Evolutionary conservation across 1,284 basidiomycete genomes (phyloP).

Genomic region (Leccinum pallidistipes): DNA sequence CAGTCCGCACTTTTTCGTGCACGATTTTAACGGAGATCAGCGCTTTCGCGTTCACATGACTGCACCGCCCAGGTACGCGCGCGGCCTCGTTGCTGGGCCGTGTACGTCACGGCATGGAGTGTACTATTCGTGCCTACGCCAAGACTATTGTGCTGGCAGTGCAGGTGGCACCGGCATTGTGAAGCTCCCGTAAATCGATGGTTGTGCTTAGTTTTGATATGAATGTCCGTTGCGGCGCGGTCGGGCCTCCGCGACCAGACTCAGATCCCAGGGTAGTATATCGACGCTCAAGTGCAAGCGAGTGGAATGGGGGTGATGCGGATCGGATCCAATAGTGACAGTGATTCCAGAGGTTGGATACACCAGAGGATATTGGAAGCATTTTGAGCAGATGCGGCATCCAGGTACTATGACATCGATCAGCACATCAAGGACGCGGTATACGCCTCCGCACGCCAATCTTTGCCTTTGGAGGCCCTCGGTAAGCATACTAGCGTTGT

Average conservation of each 20-base stretch:
- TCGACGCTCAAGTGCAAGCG: neutral
- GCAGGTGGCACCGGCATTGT: neutral
- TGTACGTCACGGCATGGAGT: slow-evolving; percentile 14
- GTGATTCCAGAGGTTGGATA: neutral
- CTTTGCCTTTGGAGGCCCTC: slow-evolving; percentile 16
- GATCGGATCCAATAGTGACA: neutral
- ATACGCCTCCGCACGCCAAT: slow-evolving; percentile 11
- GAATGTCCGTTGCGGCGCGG: neutral
- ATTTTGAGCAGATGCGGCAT: neutral
- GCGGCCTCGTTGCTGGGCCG: slow-evolving; percentile 5
- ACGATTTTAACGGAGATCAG: neutral
- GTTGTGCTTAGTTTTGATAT: neutral
- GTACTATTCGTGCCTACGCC: slow-evolving; percentile 1
- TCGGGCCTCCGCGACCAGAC: neutral
- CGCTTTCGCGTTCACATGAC: slow-evolving; percentile 4
- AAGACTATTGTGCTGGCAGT: neutral
- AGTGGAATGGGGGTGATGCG: neutral
- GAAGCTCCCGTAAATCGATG: neutral
- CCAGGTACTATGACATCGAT: slow-evolving; percentile 5
- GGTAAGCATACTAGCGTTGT: neutral
- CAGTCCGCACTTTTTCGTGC: neutral
- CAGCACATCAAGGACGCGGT: slow-evolving; percentile 13
- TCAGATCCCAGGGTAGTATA: neutral
- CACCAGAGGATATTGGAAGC: neutral
- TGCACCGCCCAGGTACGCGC: slow-evolving; percentile 13